Percentiles rank a stretch among this genome's conserved stretches.
Conservation (phyloP, 2,329 filamentous ascomycete genomes). For the Salinomyces thailandicus region DNA sequence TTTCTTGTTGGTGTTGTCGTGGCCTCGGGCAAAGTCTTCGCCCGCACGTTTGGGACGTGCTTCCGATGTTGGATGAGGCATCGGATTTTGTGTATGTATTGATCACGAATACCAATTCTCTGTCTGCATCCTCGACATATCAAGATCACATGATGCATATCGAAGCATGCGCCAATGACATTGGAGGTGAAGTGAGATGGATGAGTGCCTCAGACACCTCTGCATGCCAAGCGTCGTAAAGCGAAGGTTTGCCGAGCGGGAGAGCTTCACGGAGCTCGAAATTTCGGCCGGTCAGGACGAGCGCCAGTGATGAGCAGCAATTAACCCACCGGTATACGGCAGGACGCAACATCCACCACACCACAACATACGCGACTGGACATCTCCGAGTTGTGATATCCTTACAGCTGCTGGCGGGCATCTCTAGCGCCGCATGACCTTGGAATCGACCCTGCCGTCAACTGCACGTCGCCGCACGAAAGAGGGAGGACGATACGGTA, state of each 20-base stretch:
- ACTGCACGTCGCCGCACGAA: not conserved
- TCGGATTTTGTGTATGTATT: too few species aligned
- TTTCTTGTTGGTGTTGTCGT: slow-evolving; percentile 63
- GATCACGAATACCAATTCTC: too few species aligned
- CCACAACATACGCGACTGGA: too few species aligned
- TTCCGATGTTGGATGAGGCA: not conserved
- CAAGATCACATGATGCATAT: too few species aligned
- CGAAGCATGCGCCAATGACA: too few species aligned
- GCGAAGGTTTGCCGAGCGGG: not conserved
- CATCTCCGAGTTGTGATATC: slow-evolving; percentile 1
- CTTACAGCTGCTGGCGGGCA: slow-evolving; percentile 2
- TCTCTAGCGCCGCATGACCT: slow-evolving; percentile 6
- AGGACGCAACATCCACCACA: too few species aligned
- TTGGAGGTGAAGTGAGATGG: too few species aligned
- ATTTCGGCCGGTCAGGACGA: not conserved
- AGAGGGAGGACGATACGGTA: too few species aligned
- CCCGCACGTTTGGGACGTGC: slow-evolving; percentile 74
- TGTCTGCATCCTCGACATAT: too few species aligned
- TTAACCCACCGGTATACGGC: too few species aligned
- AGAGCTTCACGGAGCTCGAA: not conserved
- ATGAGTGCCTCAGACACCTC: not conserved
- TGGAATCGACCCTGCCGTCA: not conserved
- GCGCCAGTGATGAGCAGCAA: not conserved
- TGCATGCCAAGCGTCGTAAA: not conserved
- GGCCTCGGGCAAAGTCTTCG: slow-evolving; percentile 67